Evolutionary conservation across 176 grass and related monocot genomes (phyloP).

Genomic region (Bothriochloa decipiens): DNA sequence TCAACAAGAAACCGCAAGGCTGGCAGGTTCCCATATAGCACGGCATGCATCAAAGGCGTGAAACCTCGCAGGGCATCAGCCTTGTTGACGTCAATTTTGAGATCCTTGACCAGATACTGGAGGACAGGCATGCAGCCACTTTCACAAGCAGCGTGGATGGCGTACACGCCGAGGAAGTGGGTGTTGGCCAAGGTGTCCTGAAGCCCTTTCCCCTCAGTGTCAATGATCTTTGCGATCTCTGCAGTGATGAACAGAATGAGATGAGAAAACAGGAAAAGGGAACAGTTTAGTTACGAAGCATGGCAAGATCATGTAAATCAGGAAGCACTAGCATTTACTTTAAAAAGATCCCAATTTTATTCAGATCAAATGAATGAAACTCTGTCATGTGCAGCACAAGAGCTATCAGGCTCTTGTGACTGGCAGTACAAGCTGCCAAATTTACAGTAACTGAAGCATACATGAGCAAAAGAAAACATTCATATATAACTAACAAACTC

Average conservation of each 20-base stretch:
- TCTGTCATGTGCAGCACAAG: neutral
- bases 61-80: neutral
- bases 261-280: neutral
- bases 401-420: neutral
- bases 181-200: slow-evolving; percentile 19
- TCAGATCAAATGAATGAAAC: neutral
- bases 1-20: slow-evolving; percentile 38
- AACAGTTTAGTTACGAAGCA: neutral
- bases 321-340: neutral
- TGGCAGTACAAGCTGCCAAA: neutral
- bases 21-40: slow-evolving; percentile 31
- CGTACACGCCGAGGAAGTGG: slow-evolving; percentile 15
- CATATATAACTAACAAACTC: neutral
- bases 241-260: neutral
- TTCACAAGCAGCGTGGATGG: neutral
- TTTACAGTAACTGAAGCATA: slow-evolving; percentile 11
- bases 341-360: neutral
- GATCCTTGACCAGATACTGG: slow-evolving; percentile 27
- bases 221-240: slow-evolving; percentile 40
- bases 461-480: neutral
- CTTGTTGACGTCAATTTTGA: slow-evolving; percentile 22
- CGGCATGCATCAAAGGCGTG: slow-evolving; percentile 15
- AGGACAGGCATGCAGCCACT: neutral
- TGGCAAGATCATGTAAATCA: neutral
- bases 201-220: slow-evolving; percentile 31